phyloP scores from a whole-genome alignment of 345 rosid species.

The Rhodamnia argentea region DNA sequence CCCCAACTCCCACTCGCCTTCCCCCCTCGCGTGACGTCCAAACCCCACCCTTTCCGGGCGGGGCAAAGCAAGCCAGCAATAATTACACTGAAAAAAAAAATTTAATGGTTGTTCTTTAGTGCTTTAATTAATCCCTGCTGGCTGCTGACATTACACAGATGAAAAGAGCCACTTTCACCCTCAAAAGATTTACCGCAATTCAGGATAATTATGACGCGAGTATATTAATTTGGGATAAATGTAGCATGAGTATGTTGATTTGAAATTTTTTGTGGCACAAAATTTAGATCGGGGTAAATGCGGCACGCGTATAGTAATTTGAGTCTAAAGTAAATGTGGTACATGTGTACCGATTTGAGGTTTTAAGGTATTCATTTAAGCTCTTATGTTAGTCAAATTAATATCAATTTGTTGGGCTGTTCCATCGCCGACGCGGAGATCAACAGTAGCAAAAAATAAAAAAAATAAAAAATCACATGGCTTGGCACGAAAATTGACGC shows the following conservation, averaged over 20 bases:
- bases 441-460: background rate
- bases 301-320: too few species aligned
- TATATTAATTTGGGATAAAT: background rate
- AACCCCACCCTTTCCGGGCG: background rate
- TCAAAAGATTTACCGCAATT: background rate
- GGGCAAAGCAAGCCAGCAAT: background rate
- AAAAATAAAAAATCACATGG: background rate
- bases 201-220: rapidly evolving
- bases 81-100: background rate
- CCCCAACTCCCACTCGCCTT: background rate
- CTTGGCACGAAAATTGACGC: rapidly evolving
- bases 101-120: background rate
- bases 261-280: too few species aligned
- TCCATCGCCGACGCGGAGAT: rapidly evolving
- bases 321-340: too few species aligned
- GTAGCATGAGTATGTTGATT: too few species aligned
- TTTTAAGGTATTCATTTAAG: too few species aligned
- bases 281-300: too few species aligned
- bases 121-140: too few species aligned
- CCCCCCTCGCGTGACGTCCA: background rate
- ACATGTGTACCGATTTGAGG: too few species aligned
- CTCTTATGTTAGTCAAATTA: too few species aligned
- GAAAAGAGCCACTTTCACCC: too few species aligned
- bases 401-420: background rate
- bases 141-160: too few species aligned